Base-by-base conservation (phyloP, 345 rosid species). In the Linum usitatissimum region DNA sequence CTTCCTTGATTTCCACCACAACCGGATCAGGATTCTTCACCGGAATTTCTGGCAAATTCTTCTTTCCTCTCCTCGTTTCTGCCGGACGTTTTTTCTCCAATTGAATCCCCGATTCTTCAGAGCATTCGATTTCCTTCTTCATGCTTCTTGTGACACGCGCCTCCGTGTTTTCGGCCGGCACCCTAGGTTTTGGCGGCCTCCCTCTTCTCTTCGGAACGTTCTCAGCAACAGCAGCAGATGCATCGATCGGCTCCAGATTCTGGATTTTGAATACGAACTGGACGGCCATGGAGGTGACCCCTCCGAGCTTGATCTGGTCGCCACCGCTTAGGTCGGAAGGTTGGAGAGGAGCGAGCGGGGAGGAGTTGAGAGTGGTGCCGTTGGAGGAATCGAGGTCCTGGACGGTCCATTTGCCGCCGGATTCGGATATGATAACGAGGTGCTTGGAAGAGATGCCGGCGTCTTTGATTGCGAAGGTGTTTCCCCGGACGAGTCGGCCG, bases 361-460 rank as follows among this genome's bases (percentile, higher is more conserved):
- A 34, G 59, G 85, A 75, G 67, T 87, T 87, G 61, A 92, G 57
- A 20, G 65, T 8, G 10, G 97, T 90, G 23, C 99, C 99, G 57
- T 93, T 93, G 58, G 96, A 93, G 66, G 97, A 93, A 20, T 76
- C 84, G 7, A 87, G 83, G 66, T 92, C 97, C 40, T 64, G 76
- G 68, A 89, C 42, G 60, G 70, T 49, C 96, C 99, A 93, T 48
- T 79, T 80, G 1, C 81, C 86, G 0, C 82, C 86, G 0, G 89
- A 89, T 31, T 63, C 78, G 36, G 75, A 78, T 12, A 30, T 81
- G 73, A 92, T 82, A 0, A 67, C 12, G 30, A 89, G 77, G 75
- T 92, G 98, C 68, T 87, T 87, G 28, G 93, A 77, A 65, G 95
- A 89, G 76, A 89, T 76, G 53, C 93, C 98, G 19, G 67, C 75